A percentile compares a stretch with the other conserved stretches of the same genome.
phyloP scores from a whole-genome alignment of 164 flowering plant genomes.

The Euptelea pleiosperma region DNA sequence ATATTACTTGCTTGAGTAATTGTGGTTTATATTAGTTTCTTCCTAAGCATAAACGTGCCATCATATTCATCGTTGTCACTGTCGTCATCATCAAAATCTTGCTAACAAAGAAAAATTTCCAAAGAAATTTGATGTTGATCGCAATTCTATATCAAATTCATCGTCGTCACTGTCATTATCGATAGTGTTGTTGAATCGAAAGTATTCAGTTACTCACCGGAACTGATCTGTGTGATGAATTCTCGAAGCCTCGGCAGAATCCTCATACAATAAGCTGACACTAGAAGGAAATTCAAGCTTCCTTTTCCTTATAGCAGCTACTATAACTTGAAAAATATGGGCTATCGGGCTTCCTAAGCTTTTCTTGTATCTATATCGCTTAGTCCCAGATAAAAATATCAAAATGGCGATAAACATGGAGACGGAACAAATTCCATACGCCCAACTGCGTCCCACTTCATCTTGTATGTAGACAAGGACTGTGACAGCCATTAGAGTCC shows the following conservation, averaged over 20 bases:
- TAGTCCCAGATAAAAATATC: conserved; percentile 58
- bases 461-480: conserved; percentile 87
- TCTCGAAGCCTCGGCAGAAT: conserved; percentile 37
- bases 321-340: conserved; percentile 61
- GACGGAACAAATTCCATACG: conserved; percentile 63
- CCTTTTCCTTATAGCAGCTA: conserved; percentile 56
- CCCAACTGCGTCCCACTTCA: conserved; percentile 77
- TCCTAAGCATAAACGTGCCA: too few relatives aligned
- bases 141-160: too few relatives aligned
- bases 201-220: conserved; percentile 47
- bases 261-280: conserved; percentile 41
- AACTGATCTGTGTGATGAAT: conserved; percentile 61
- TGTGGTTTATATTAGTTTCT: too few relatives aligned
- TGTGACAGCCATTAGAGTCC: conserved; percentile 73
- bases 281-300: conserved; percentile 38
- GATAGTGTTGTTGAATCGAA: too few relatives aligned
- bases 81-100: too few relatives aligned
- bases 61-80: too few relatives aligned
- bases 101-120: too few relatives aligned
- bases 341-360: conserved; percentile 67
- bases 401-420: conserved; percentile 60
- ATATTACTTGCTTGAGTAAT: too few relatives aligned
- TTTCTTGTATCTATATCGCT: conserved; percentile 63
- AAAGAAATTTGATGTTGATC: neutral
- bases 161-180: too few relatives aligned